Base-by-base conservation (phyloP, 1,284 basidiomycete genomes). In the Cutaneotrichosporon sp. region DNA sequence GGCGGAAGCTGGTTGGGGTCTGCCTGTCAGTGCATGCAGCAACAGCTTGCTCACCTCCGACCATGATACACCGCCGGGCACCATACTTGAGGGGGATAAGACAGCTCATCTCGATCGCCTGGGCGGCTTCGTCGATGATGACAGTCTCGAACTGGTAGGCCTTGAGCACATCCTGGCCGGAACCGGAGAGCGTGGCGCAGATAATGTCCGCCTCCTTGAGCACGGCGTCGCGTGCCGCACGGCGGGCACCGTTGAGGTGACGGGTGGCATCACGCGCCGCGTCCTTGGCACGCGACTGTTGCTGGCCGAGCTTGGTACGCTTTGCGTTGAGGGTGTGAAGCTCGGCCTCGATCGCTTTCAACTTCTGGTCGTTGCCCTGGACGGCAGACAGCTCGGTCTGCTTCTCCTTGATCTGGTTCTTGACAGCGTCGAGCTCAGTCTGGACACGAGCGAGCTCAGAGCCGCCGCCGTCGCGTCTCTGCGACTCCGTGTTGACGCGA, bases 1-100 rank as follows among this genome's bases (percentile, higher is more conserved):
- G 97, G 97, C 1, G 97, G 95, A 46, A 99, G 83, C 76, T 99
- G 97, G 72, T 97, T 90, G 29, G 95, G 97, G 81, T 99, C 97
- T 90, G 64, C 8, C 59, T 3, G 59, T 70, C 31, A 68, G 59
- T n/a, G n/a, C n/a, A n/a, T n/a, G n/a, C 53, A 20, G 1, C 0
- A 4, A 24, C 20, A 5, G 10, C n/a, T 9, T 4, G 69, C 84
- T 71, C 68, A 89, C 89, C 89, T 82, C 97, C 97, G 52, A 99
- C 95, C 86, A 99, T 88, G 66, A 99, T 88, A 73, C 92, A 97
- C 36, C 88, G 87, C 59, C 84, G 84, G 72, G 88, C 91, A 36
- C 85, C 86, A 79, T 95, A 99, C 73, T 92, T 95, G 60, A 99
- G 83, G 42, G 97, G 97, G 65, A 99, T 99, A 62, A 99, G 80